Base-by-base conservation (phyloP, 164 flowering plant species). In the Piper longum region DNA sequence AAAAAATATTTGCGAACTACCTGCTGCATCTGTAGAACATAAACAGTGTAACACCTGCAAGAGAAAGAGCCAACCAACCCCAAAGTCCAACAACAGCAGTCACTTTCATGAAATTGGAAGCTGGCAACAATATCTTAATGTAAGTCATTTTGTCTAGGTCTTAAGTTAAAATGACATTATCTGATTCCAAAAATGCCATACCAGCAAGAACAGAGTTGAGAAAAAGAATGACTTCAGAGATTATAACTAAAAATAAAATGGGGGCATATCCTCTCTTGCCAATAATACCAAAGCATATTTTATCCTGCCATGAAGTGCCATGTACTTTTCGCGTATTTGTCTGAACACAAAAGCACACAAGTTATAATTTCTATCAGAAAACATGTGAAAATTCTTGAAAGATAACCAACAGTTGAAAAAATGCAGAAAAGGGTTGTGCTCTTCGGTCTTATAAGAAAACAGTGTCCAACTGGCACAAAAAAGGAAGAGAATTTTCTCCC, bases 71-170 rank as follows among this genome's bases (percentile, higher is more conserved):
- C 60, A 74, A 73, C 96, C 98, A 93, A 63, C 82, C 96, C 98
- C 97, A 93, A 54, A 93, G 91, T 71, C 84, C 98, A 76, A 88
- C 84, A 70, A 71, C 73, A 66, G 98, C 98, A 73, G 98, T 89
- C 52, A 93, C 79, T 76, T 78, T 88, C 16, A 88, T 42, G 54
- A 89, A 80, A 79, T 70, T 75, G 19, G 96, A 79, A 76, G 84
- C 98, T 93, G 64, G 57, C 55, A 78, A 43, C 56, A 59, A 26
- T 60, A 6, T 45, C 4, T 16, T 48, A 18, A 54, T 61, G 59
- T 43, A 17, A 67, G 60, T 61, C 56, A 67, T 36, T 59, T 26
- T 61, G 14, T 48, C 52, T 9, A 14, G 52, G 12, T 48, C 14
- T 48, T 48, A 9, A 48, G 52, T 8, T 2, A 48, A 48, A 3